Evolutionary conservation across 352 stramenopile species (phyloP).

Genomic region (Phytophthora pinifolia): DNA sequence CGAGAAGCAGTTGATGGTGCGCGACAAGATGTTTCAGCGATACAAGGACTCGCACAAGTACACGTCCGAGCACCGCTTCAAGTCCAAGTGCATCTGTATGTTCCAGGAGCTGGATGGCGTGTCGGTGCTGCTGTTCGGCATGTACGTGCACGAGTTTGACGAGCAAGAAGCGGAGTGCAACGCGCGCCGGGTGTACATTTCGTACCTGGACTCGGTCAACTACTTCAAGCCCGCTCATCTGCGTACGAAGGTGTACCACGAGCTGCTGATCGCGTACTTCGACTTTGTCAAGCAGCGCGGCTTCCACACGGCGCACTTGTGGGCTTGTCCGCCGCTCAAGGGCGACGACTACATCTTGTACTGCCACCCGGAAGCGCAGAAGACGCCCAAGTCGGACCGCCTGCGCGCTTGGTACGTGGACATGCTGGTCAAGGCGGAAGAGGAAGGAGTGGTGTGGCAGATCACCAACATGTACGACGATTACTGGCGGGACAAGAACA

Average conservation of each 20-base stretch:
- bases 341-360: constrained; percentile 99
- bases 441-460: constrained; percentile 91
- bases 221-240: constrained; percentile 97
- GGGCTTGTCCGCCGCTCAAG: constrained; percentile 98
- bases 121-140: constrained; percentile 98
- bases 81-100: constrained; percentile 99
- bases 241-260: constrained; percentile 99
- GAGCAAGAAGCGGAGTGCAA: constrained; percentile 97
- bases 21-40: constrained; percentile 94
- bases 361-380: constrained; percentile 98
- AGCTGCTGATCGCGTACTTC: constrained; percentile 98
- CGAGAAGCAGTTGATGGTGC: constrained; percentile 94
- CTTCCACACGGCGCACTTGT: constrained; percentile 98
- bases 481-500: constrained; percentile 90
- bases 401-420: constrained; percentile 95
- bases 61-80: constrained; percentile 89
- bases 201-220: constrained; percentile 99
- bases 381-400: constrained; percentile 98
- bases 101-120: constrained; percentile 99
- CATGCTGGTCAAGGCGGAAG: constrained; percentile 86
- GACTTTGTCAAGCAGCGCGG: constrained; percentile 97
- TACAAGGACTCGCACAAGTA: constrained; percentile 93
- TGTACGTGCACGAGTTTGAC: constrained; percentile 99
- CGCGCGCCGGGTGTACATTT: constrained; percentile 95
- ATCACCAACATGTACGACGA: constrained; percentile 97